Percentiles rank a stretch among this genome's conserved stretches.
Evolutionary conservation across 2,329 filamentous ascomycete species (phyloP).

Genomic region (Scedosporium minutisporum): DNA sequence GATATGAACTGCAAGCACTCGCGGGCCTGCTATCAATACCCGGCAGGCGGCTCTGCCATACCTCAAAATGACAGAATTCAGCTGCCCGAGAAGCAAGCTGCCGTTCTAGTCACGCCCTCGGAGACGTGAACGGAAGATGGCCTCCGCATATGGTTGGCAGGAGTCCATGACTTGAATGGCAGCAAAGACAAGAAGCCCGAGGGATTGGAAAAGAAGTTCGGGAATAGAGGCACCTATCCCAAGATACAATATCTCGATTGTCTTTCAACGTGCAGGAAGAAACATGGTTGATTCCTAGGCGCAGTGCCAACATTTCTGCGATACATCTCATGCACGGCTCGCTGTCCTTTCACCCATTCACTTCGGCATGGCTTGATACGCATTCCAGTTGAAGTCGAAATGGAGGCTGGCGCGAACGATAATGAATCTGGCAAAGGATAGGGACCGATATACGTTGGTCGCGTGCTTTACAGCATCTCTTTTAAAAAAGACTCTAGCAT

Average conservation of each 20-base stretch:
- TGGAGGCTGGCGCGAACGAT: constrained; percentile 39
- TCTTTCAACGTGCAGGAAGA: constrained; percentile 43
- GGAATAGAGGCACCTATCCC: constrained; percentile 31
- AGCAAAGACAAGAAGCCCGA: no score
- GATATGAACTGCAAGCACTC: constrained; percentile 35
- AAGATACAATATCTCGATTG: constrained; percentile 48
- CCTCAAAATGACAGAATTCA: no score
- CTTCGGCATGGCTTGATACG: constrained; percentile 11
- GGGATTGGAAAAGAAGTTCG: neutral
- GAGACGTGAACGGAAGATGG: no score
- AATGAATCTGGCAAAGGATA: constrained; percentile 29
- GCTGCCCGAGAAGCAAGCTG: no score
- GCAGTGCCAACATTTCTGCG: constrained; percentile 40
- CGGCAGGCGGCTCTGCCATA: neutral
- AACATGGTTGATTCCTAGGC: constrained; percentile 44
- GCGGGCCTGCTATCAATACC: neutral
- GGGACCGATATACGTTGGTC: neutral
- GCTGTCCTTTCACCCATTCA: constrained; percentile 23
- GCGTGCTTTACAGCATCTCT: neutral
- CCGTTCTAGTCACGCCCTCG: no score
- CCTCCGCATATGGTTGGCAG: no score
- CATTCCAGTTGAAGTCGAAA: constrained; percentile 39
- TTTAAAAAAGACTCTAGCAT: neutral
- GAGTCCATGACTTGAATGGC: no score
- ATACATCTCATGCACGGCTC: constrained; percentile 26